Evolutionary conservation across 2,329 filamentous ascomycete genomes (phyloP).

Genomic region (Sordariomycetes sp.): DNA sequence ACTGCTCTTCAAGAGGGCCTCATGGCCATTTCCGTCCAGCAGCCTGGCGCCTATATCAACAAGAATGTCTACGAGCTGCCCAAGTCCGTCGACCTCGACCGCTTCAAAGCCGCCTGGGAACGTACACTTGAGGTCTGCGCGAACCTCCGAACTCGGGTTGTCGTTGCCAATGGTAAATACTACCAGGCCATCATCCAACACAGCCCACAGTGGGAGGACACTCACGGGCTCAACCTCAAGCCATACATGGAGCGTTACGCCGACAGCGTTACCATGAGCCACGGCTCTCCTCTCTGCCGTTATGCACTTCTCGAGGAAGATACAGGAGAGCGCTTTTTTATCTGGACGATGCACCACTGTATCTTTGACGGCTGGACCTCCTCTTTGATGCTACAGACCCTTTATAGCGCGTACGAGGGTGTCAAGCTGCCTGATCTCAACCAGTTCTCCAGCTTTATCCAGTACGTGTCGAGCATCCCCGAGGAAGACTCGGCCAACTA

Average conservation of each 20-base stretch:
- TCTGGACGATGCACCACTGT: constrained; percentile 15
- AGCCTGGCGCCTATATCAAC: constrained; percentile 22
- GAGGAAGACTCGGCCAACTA: constrained; percentile 1
- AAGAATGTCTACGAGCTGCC: constrained; percentile 12
- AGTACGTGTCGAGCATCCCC: constrained; percentile 3
- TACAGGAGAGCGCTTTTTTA: constrained; percentile 8
- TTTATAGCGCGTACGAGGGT: constrained; percentile 2
- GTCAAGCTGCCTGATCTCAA: neutral
- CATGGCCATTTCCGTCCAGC: constrained; percentile 19
- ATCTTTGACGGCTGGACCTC: constrained; percentile 16
- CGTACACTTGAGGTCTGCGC: neutral
- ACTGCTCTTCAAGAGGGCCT: constrained; percentile 25
- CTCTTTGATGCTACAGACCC: constrained; percentile 3
- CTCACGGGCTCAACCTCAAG: neutral
- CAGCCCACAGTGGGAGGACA: constrained; percentile 2
- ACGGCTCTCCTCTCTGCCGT: neutral
- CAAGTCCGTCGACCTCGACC: constrained; percentile 8
- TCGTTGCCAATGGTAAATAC: constrained; percentile 4
- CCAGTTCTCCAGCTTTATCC: constrained; percentile 5
- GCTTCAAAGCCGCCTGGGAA: constrained; percentile 7
- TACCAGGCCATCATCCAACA: constrained; percentile 7
- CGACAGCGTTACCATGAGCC: neutral
- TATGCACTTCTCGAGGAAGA: neutral
- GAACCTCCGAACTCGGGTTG: constrained; percentile 6
- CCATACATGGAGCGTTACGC: neutral